A percentile compares a stretch with the other conserved stretches of the same genome.
These are phyloP conservation scores for Quambalaria eucalypti DNA, from an alignment of 1,284 basidiomycete species.

Conservation along the genomic window DNA sequence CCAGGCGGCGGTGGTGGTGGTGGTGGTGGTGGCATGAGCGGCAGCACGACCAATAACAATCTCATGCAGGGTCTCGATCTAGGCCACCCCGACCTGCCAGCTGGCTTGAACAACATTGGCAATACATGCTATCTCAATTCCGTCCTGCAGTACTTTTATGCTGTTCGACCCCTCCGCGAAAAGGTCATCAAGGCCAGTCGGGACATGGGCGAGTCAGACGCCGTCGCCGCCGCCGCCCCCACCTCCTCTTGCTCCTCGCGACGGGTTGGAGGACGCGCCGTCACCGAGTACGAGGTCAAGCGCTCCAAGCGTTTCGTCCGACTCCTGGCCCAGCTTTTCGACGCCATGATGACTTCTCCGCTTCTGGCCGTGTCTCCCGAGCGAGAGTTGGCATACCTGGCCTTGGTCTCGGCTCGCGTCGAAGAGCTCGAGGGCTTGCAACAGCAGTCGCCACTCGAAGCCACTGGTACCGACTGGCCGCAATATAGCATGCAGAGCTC, in stretches of 20 bases:
- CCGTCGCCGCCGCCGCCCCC: conserved; percentile 51
- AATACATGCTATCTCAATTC: conserved; percentile 91
- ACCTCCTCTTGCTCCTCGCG: conserved; percentile 51
- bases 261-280: conserved; percentile 73
- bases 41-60: no score
- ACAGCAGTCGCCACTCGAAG: background rate
- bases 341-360: conserved; percentile 63
- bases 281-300: conserved; percentile 67
- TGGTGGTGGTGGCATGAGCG: conserved; percentile 3
- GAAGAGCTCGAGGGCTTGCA: conserved; percentile 57
- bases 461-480: no score
- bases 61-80: no score
- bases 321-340: conserved; percentile 69
- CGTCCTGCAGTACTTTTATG: conserved; percentile 81
- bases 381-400: conserved; percentile 80
- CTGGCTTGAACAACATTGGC: conserved; percentile 81
- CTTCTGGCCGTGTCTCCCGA: conserved; percentile 67
- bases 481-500: no score
- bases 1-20: conserved; percentile 9
- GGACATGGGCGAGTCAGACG: background rate
- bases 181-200: conserved; percentile 54
- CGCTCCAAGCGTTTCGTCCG: conserved; percentile 70
- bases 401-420: conserved; percentile 76
- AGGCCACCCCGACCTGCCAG: conserved; percentile 58
- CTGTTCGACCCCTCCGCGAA: conserved; percentile 75